Evolutionary conservation across 345 rosid species (phyloP).

Genomic region (Passiflora organensis): DNA sequence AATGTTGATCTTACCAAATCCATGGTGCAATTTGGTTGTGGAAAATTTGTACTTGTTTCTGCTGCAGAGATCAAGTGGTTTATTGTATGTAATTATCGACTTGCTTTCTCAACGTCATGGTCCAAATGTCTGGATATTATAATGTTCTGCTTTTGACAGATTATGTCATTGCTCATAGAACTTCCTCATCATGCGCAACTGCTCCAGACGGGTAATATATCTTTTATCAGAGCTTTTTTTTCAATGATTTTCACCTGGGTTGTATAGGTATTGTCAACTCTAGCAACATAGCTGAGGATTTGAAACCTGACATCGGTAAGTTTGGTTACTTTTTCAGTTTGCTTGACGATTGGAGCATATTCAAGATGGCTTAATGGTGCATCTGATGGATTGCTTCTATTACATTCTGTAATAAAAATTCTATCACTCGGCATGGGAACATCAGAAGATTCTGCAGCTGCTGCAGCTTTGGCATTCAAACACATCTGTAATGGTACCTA

Average conservation of each 20-base stretch:
- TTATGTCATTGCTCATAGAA: conserved; percentile 77
- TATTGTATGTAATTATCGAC: neutral
- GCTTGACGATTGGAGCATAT: conserved; percentile 94
- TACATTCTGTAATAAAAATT: conserved; percentile 65
- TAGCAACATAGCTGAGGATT: neutral
- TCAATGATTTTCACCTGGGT: no score
- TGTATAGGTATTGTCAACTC: no score
- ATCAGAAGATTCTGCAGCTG: conserved; percentile 96
- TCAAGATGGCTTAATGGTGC: conserved; percentile 95
- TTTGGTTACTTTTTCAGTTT: conserved; percentile 51
- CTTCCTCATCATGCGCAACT: conserved; percentile 88
- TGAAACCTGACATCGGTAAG: conserved; percentile 5
- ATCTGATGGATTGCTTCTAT: conserved; percentile 59
- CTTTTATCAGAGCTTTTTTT: conserved; percentile 4
- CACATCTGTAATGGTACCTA: conserved; percentile 80
- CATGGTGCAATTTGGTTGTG: no score
- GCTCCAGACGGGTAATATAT: conserved; percentile 75
- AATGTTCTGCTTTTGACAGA: conserved; percentile 35
- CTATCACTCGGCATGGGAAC: conserved; percentile 88
- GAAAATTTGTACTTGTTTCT: no score
- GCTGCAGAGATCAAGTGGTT: no score
- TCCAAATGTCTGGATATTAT: no score
- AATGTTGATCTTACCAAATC: no score
- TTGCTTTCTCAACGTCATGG: neutral
- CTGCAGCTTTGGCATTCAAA: conserved; percentile 95